phyloP scores from a whole-genome alignment of 2,329 filamentous ascomycete species.

The Aaosphaeria arxii region DNA sequence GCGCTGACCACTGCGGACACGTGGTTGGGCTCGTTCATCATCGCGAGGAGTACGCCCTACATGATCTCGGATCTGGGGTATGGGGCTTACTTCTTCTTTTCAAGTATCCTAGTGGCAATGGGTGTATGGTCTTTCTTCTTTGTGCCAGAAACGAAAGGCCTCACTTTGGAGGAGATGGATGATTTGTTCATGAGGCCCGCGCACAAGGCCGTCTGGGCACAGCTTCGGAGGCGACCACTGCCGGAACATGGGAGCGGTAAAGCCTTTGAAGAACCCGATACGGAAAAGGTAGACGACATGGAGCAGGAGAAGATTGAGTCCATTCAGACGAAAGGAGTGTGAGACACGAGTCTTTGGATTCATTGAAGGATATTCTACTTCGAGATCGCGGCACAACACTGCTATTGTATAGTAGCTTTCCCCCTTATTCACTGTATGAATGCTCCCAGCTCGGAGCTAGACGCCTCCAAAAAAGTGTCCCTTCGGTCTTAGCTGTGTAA shows the following conservation, averaged over 20 bases:
- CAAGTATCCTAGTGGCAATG: constrained; percentile 37
- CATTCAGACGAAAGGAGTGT: too few relatives aligned
- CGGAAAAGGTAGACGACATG: too few relatives aligned
- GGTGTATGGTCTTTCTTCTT: constrained; percentile 42
- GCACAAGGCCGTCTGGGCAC: background rate
- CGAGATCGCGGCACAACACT: too few relatives aligned
- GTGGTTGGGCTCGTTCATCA: constrained; percentile 61
- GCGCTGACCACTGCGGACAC: constrained; percentile 27
- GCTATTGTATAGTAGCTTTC: too few relatives aligned
- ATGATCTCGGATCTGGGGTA: constrained; percentile 67
- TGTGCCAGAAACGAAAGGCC: constrained; percentile 35
- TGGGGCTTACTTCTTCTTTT: constrained; percentile 58
- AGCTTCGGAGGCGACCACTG: background rate
- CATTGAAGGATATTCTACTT: too few relatives aligned
- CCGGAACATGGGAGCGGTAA: background rate
- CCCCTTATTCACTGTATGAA: too few relatives aligned
- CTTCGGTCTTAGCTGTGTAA: background rate
- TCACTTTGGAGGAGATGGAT: constrained; percentile 43
- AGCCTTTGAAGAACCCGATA: too few relatives aligned
- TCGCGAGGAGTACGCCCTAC: constrained; percentile 69
- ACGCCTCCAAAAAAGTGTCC: background rate
- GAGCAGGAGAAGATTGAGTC: too few relatives aligned
- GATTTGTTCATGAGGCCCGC: constrained; percentile 26
- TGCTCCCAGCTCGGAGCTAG: background rate
- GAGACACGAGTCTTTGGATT: too few relatives aligned